phyloP scores from a whole-genome alignment of 257 asterid species.

The Primulina eburnea region DNA sequence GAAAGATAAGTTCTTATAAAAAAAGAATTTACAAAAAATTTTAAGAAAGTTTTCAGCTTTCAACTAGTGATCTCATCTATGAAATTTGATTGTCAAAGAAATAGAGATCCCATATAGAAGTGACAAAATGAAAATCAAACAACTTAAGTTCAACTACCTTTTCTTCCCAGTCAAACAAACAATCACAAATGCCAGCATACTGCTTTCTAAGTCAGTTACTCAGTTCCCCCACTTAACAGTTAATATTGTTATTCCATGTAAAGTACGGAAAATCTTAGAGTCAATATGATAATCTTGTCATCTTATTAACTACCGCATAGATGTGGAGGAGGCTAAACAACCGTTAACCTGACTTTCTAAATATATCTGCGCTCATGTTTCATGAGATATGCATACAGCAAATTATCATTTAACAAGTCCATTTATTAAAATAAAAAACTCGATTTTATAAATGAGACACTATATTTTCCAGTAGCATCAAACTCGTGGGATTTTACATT shows the following conservation, averaged over 20 bases:
- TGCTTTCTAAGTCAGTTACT: constrained; percentile 3
- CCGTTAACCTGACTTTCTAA: constrained; percentile 17
- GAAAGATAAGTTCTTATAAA: constrained; percentile 2
- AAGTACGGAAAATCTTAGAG: constrained; percentile 2
- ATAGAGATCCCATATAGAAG: constrained; percentile 18
- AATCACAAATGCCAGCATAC: neutral
- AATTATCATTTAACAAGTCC: constrained; percentile 19
- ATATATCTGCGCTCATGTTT: neutral
- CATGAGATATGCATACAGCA: constrained; percentile 12
- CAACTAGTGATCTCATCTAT: constrained; percentile 5
- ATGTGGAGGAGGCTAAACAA: constrained; percentile 6
- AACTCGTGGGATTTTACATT: neutral
- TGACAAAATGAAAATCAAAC: neutral
- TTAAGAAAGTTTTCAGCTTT: constrained; percentile 14
- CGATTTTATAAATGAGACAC: neutral
- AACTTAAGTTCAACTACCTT: constrained; percentile 10
- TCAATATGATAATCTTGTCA: constrained; percentile 15
- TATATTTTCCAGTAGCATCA: neutral
- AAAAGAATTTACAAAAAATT: neutral
- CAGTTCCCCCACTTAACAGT: constrained; percentile 3
- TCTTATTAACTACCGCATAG: constrained; percentile 12
- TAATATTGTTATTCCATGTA: constrained; percentile 8
- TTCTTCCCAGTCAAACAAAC: constrained; percentile 15
- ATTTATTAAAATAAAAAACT: constrained; percentile 1
- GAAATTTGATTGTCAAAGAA: constrained; percentile 7